A percentile compares a stretch with the other conserved stretches of the same genome.
Evolutionary conservation across 228 moss, liverwort and hornwort species (phyloP).

Genomic region (Sphagnum fallax): DNA sequence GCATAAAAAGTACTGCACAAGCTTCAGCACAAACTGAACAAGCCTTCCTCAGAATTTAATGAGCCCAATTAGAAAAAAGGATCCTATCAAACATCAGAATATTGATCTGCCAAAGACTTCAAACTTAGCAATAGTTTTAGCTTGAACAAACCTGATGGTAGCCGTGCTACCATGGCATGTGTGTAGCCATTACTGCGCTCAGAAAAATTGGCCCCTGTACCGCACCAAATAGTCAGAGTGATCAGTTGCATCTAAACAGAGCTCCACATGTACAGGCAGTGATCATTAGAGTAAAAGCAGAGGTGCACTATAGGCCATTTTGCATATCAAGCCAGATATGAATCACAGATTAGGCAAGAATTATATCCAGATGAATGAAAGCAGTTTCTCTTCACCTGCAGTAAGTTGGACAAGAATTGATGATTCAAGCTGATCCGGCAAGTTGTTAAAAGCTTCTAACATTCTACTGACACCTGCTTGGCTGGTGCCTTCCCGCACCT

Average conservation of each 20-base stretch:
- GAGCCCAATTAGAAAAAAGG: neutral
- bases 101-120: neutral
- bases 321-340: neutral
- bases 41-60: neutral
- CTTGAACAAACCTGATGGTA: slow-evolving; percentile 61
- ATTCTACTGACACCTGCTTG: slow-evolving; percentile 54
- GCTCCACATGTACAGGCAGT: too few species aligned
- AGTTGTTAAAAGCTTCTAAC: slow-evolving; percentile 46
- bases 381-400: slow-evolving; percentile 35
- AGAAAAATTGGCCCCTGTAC: slow-evolving; percentile 53
- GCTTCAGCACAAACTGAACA: neutral
- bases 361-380: neutral
- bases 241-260: too few species aligned
- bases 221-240: neutral
- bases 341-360: neutral
- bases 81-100: neutral
- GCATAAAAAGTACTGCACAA: neutral
- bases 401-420: slow-evolving; percentile 74
- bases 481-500: slow-evolving; percentile 61
- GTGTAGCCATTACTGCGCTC: slow-evolving; percentile 41
- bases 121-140: neutral
- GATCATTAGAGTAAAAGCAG: too few species aligned
- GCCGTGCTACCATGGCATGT: slow-evolving; percentile 63
- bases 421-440: slow-evolving; percentile 55
- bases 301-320: neutral